Evolutionary conservation across 2,329 filamentous ascomycete species (phyloP).

Genomic region (Ascochyta fabae): DNA sequence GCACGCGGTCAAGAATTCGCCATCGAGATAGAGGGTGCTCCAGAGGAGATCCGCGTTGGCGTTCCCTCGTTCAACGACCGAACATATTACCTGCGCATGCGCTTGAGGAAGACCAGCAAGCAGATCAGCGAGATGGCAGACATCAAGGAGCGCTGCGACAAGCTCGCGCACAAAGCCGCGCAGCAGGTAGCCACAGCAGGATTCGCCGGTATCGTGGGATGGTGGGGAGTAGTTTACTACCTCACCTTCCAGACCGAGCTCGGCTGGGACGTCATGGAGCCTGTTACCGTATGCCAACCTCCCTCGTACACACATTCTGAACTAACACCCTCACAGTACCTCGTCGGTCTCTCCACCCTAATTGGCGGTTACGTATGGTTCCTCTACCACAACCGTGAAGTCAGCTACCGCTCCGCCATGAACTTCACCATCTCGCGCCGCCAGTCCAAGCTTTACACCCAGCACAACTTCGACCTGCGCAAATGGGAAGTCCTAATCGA

Average conservation of each 20-base stretch:
- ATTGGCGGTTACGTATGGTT: constrained; percentile 95
- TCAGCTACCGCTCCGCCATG: constrained; percentile 84
- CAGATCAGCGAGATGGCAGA: constrained; percentile 72
- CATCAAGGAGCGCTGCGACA: constrained; percentile 82
- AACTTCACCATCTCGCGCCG: constrained; percentile 83
- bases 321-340: constrained; percentile 58
- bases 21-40: constrained; percentile 77
- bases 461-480: constrained; percentile 74
- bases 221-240: constrained; percentile 82
- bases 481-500: constrained; percentile 81
- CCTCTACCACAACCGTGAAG: constrained; percentile 87
- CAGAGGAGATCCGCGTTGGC: constrained; percentile 73
- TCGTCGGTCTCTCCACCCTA: constrained; percentile 83
- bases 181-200: constrained; percentile 82
- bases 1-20: constrained; percentile 84
- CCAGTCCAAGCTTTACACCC: constrained; percentile 77
- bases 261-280: constrained; percentile 92
- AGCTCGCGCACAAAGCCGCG: constrained; percentile 75
- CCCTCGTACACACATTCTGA: neutral
- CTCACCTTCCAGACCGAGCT: constrained; percentile 73
- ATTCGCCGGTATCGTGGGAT: constrained; percentile 73
- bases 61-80: constrained; percentile 89
- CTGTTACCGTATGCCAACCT: constrained; percentile 65
- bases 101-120: constrained; percentile 73
- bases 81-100: constrained; percentile 84